Conservation (phyloP, 352 stramenopile genomes). For the Globisporangium camurandrum region DNA sequence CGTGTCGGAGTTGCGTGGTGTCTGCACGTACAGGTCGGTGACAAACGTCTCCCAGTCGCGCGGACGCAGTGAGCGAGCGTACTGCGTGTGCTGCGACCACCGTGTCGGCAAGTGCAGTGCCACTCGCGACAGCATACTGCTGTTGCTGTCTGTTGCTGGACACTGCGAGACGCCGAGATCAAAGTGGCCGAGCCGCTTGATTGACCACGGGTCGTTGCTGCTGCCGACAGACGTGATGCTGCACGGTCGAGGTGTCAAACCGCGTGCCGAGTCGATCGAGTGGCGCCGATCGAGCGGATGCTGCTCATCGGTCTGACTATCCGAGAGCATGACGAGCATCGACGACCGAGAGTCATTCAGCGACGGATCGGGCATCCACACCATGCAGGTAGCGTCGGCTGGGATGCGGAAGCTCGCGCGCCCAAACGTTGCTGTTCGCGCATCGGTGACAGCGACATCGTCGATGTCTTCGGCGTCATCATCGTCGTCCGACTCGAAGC, state of each 20-base stretch:
- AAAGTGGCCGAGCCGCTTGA: not conserved
- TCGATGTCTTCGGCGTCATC: not conserved
- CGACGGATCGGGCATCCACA: conserved; percentile 9
- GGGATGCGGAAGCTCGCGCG: not conserved
- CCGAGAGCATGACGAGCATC: not conserved
- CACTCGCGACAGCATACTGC: not conserved
- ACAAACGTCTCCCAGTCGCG: conserved; percentile 10
- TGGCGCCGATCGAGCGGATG: not conserved
- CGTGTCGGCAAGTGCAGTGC: conserved; percentile 3
- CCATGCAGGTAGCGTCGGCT: not conserved
- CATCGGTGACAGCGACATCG: not conserved
- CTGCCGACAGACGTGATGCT: not conserved
- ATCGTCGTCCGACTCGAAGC: not conserved
- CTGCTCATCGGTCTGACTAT: not conserved
- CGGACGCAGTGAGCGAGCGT: not conserved
- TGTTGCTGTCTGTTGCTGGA: not conserved
- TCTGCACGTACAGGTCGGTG: conserved; percentile 6
- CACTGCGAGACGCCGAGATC: conserved; percentile 3
- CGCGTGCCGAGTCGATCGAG: conserved; percentile 1
- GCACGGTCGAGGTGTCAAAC: not conserved
- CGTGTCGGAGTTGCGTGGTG: not conserved
- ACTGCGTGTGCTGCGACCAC: conserved; percentile 3
- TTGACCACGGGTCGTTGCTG: conserved; percentile 2
- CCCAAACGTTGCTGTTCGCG: not conserved
- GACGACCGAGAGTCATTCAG: conserved; percentile 5